These are phyloP conservation scores for Halteria grandinella DNA, from an alignment of 73 alveolate species.

Conservation along the genomic window DNA sequence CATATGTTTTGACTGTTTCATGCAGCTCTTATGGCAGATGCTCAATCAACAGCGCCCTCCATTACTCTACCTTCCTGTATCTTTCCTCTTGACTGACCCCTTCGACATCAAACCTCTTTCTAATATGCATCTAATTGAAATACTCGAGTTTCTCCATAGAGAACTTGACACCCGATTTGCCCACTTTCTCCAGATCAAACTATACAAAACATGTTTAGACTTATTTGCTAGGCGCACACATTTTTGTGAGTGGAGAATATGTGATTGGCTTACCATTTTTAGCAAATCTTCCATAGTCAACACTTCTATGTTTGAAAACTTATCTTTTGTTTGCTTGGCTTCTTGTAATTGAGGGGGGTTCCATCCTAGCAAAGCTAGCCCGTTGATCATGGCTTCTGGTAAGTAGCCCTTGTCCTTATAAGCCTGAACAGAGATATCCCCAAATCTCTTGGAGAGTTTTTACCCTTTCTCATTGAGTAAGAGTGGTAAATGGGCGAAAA, in stretches of 20 bases:
- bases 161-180: constrained; percentile 62
- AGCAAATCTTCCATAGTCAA: constrained; percentile 54
- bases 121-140: constrained; percentile 56
- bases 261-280: constrained; percentile 41
- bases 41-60: constrained; percentile 36
- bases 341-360: constrained; percentile 69
- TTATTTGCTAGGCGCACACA: too few species aligned
- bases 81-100: constrained; percentile 35
- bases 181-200: constrained; percentile 66
- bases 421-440: constrained; percentile 58
- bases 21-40: constrained; percentile 37
- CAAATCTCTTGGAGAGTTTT: constrained; percentile 67
- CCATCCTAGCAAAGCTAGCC: constrained; percentile 78
- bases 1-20: constrained; percentile 4
- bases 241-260: too few species aligned
- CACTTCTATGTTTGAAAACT: constrained; percentile 44
- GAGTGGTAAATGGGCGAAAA: constrained; percentile 71
- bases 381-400: constrained; percentile 74
- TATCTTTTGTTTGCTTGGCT: neutral
- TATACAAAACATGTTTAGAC: too few species aligned
- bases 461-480: constrained; percentile 57
- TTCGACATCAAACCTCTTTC: constrained; percentile 42
- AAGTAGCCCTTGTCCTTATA: constrained; percentile 66
- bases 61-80: constrained; percentile 10
- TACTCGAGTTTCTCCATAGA: constrained; percentile 49